Base-by-base conservation (phyloP, 2,329 filamentous ascomycete species). In the Didymosphaeria variabile region DNA sequence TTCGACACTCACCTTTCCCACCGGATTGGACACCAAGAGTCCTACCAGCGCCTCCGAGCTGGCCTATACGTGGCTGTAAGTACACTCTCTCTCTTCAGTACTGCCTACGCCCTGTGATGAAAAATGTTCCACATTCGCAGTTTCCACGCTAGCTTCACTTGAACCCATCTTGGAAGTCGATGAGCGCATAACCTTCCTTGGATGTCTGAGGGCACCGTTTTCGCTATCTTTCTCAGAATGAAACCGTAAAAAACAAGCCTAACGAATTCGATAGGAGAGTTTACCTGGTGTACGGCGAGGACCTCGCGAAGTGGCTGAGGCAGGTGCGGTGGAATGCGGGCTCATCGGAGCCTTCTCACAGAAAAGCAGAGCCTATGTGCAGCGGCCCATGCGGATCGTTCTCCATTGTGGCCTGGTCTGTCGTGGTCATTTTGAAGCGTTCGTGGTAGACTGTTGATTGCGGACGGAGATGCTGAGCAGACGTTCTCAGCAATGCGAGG, bases 161-260 rank as follows among this genome's bases (percentile, higher is more conserved):
- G 68, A 69, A 66, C 47, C 36, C 46, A 40, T 40, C 38, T 59
- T 57, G 61, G n/a, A 17, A 40, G 52, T 32, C 63, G 29, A 50
- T 71, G 68, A 69, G 65, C 63, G 67, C 52, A 56, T 38, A 66
- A 62, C 60, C 68, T 71, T 71, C 68, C 67, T 71, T 71, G 67
- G 68, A 71, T 71, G 68, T 71, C 67, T 71, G 68, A 69, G 29
- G 36, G 26, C 23, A 23, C 34, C 32, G 17, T 5, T 36, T 17
- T 23, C 26, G 10, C 29, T n/a, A 31, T 9, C 42, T 55, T 55
- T 46, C 34, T 2, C 23, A 21, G 23, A 40, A 40, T 2, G 1
- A 50, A 36, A 21, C 15, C 17, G 56, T 19, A 34, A 40, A 23
- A 17, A 19, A 36, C 32, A 19, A 9, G 12, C 19, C 53, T 55